Evolutionary conservation across 148 eudicot genomes (phyloP).

Genomic region (Rhododendron kiyosumense): DNA sequence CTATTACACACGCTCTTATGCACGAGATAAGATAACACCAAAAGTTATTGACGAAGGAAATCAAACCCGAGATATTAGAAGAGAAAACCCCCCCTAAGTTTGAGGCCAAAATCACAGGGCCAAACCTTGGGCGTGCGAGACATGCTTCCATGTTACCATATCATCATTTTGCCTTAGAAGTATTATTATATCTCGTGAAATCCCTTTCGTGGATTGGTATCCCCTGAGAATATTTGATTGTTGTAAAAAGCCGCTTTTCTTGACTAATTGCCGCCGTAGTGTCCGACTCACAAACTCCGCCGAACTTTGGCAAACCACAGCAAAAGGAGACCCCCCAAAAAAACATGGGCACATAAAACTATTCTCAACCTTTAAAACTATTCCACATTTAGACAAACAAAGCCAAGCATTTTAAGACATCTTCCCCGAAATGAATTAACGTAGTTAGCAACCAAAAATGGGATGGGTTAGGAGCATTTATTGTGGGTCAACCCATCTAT

Average conservation of each 20-base stretch:
- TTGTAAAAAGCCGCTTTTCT: neutral
- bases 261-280: constrained; percentile 5
- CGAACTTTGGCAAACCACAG: neutral
- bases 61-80: neutral
- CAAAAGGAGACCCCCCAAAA: neutral
- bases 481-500: neutral
- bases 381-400: no score
- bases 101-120: neutral
- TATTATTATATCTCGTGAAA: neutral
- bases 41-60: no score
- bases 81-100: neutral
- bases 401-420: no score
- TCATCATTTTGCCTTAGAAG: constrained; percentile 4
- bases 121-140: neutral
- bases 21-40: neutral
- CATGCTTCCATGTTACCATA: neutral
- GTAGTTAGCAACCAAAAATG: no score
- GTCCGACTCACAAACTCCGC: neutral
- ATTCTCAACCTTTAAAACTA: no score
- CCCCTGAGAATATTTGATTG: neutral
- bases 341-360: no score
- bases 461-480: neutral
- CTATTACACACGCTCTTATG: no score
- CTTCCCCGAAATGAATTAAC: no score
- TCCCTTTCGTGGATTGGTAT: neutral